Evolutionary conservation across 306 rosid genomes (phyloP).

Genomic region (Quercus robur): DNA sequence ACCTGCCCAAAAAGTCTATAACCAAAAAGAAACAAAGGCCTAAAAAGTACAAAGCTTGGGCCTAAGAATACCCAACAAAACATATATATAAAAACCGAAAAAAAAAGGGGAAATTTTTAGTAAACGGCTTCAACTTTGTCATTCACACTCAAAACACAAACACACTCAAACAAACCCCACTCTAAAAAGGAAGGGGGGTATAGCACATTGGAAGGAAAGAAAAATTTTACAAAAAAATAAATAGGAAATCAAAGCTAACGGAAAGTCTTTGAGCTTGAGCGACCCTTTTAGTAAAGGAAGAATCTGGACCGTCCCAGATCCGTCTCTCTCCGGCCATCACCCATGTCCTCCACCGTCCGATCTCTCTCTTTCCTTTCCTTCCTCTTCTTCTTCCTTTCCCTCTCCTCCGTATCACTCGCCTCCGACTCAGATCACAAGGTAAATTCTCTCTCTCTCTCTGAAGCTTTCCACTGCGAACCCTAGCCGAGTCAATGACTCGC

Average conservation of each 20-base stretch:
- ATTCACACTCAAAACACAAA: no score
- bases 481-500: neutral
- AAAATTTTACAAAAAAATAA: neutral
- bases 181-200: no score
- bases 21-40: no score
- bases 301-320: constrained; percentile 45
- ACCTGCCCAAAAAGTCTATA: no score
- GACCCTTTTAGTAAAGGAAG: neutral
- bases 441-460: constrained; percentile 13
- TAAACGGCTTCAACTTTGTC: no score
- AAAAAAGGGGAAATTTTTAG: no score
- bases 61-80: no score
- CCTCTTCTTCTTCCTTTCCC: constrained; percentile 33
- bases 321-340: constrained; percentile 35
- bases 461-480: neutral
- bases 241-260: neutral
- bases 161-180: no score
- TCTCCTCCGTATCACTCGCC: constrained; percentile 60
- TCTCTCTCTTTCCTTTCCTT: constrained; percentile 34
- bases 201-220: no score
- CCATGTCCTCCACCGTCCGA: constrained; percentile 72
- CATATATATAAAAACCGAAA: no score
- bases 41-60: no score
- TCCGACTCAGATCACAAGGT: constrained; percentile 97
- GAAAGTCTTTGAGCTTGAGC: neutral